Base-by-base conservation (phyloP, 2,329 filamentous ascomycete genomes). In the Beauveria bassiana region DNA sequence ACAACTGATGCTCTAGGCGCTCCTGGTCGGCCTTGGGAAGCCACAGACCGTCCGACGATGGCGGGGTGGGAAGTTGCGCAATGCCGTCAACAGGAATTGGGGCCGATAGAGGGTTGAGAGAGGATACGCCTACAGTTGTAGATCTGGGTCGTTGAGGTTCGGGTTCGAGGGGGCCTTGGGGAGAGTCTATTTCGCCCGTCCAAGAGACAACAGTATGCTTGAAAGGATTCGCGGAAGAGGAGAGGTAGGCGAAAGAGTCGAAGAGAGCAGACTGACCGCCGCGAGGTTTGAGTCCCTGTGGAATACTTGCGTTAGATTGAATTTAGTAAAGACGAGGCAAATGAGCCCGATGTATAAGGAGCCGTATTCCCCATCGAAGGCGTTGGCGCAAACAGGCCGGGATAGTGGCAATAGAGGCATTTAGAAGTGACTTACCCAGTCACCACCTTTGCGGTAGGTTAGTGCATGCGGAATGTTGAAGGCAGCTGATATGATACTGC, bases 121-220 rank as follows among this genome's bases (percentile, higher is more conserved):
- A 80, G 7, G 79, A 76, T 22, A 80, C 73, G 66, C 79, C 73
- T n/a, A 81, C 74, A 9, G 81, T 78, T 12, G 79, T 77, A 64
- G 78, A 74, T 31, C 68, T 61, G 8, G 67, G 50, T 2, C 78
- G 77, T 31, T 81, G 79, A 0, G 78, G 80, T 59, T 75, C 74
- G 20, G 79, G 78, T 2, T 80, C 76, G 5, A 79, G 78, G 34
- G 73, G 70, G 50, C 82, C 79, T 46, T 70, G 64, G 3, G 79
- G 75, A 4, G 74, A 77, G 62, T 87, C 84, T 63, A 93, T 88
- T 73, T 98, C 93, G 62, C 93, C 93, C 3, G 93, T 96, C 93
- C 93, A 98, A 51, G 91, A 93, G 59, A 98, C 90, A 6, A 97
- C 83, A 1, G 88, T 95, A 76, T 97, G 93, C 68, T 92, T 91